Evolutionary conservation across 2,329 filamentous ascomycete species (phyloP), one percentile per base, ranked within the genome.

Genomic region (Arthrocladium fulminans): DNA sequence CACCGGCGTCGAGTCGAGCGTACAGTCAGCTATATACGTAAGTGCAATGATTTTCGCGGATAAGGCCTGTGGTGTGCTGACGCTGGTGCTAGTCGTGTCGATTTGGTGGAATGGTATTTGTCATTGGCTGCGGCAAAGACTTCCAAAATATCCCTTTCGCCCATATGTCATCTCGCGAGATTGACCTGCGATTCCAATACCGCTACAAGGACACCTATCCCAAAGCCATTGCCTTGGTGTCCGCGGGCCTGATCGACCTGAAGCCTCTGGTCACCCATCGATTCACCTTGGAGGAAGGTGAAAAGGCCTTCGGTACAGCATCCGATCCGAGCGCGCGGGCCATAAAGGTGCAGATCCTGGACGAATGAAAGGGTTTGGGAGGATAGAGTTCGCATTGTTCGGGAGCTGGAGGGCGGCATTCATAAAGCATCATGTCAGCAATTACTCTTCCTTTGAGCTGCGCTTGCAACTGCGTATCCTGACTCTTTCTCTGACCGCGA

Each of bases 1-100:
- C 55, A 84, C 80, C 0, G 80, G 81, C 0, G 74, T 83, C 0
- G 79, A 84, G 63, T 79, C 72, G 56, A 81, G 77, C 56, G 69
- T 84, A 7, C 68, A 72, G 51, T 80, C 78, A 2, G 80, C 77
- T 1, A 72, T 72, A 4, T 83, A 73, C 52, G 69, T 72, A 29
- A 44, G 41, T 29, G 5, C 12, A 4, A 4, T 3, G n/a, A 12
- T 3, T 22, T n/a, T 20, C 30, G 7, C 7, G 3, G 12, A 32
- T 7, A 17, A 8, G 22, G 3, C 20, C 3, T 6, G n/a, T 5
- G 13, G 10, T 29, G 37, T 19, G 37, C 17, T n/a, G 15, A 5
- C 30, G 22, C 5, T 24, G 12, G 25, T 27, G 43, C 2, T 46
- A 63, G 62, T 58, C 62, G 7, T 51, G 54, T 29, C 53, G 52